These are phyloP conservation scores for Talaromyces stipitatus DNA, from an alignment of 495 filamentous ascomycete species.

Conservation along the genomic window DNA sequence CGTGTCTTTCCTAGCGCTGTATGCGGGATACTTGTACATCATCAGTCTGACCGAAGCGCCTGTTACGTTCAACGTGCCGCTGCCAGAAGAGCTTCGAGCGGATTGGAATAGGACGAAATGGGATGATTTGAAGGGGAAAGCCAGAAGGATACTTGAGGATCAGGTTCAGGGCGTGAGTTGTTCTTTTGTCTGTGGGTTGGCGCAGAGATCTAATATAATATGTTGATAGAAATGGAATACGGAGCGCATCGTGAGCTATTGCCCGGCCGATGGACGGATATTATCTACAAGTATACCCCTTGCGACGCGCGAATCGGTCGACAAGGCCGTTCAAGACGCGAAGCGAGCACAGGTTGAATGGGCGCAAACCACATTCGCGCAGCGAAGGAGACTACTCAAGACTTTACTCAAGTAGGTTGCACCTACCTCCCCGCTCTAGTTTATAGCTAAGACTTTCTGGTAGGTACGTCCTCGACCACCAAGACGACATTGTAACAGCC, in stretches of 20 bases:
- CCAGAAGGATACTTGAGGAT: slow-evolving; percentile 38
- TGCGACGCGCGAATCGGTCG: slow-evolving; percentile 68
- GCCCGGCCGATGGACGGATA: slow-evolving; percentile 77
- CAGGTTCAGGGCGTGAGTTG: slow-evolving; percentile 34
- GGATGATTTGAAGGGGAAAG: slow-evolving; percentile 37
- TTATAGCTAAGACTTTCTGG: background rate
- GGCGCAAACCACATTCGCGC: slow-evolving; percentile 68
- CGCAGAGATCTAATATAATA: background rate
- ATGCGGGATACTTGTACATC: slow-evolving; percentile 30
- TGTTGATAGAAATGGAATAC: slow-evolving; percentile 31
- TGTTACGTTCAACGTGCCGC: slow-evolving; percentile 48
- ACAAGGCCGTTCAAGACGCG: slow-evolving; percentile 68
- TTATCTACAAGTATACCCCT: slow-evolving; percentile 72
- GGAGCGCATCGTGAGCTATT: slow-evolving; percentile 57
- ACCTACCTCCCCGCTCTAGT: background rate
- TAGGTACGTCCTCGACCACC: slow-evolving; percentile 77
- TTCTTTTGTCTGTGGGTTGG: background rate
- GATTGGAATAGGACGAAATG: slow-evolving; percentile 54
- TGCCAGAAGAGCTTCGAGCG: slow-evolving; percentile 48
- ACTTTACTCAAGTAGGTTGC: slow-evolving; percentile 64
- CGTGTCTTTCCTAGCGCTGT: slow-evolving; percentile 26
- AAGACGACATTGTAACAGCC: slow-evolving; percentile 74
- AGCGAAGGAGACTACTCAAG: slow-evolving; percentile 72
- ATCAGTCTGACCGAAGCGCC: slow-evolving; percentile 36
- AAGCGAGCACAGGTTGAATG: slow-evolving; percentile 70